Base-by-base conservation (phyloP, 257 asterid species). In the Sherardia arvensis region DNA sequence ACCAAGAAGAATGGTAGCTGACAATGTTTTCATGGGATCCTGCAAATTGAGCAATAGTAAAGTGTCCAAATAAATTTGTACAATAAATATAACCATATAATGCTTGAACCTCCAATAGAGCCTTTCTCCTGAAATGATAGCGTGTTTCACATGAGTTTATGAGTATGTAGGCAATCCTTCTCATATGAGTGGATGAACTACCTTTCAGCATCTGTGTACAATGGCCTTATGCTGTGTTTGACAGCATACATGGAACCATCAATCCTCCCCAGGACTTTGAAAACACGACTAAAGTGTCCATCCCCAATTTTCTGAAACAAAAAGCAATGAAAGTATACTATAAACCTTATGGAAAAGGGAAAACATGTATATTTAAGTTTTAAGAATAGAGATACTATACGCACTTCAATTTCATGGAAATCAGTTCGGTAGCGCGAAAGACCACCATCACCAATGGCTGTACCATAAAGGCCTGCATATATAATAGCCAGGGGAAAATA, bases 61-160 rank as follows among this genome's bases (percentile, higher is more conserved):
- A 38, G 61, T 49, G 66, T 27, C 26, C 48, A 26, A 20, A 27
- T 5, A 33, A 38, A 43, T 36, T 60, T 5, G 30, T 40, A 20
- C 20, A 20, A 9, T 32, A 53, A 47, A 65, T 26, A 14, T 47
- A 38, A 61, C 71, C 20, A 60, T 25, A 40, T 18, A 92, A 69
- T 62, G 97, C 87, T 79, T 92, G 98, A 78, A 92, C 98, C 80
- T 92, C 98, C 96, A 86, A 88, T 80, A 89, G 80, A 73, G 99
- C 98, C 77, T 83, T 86, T 67, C 90, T 76, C 85, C 98, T 92
- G 86, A 55, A 53, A 53, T 43, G 68, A 54, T 29, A n/a, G n/a
- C 62, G 51, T 63, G 49, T 59, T 56, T 53, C 55, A 65, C 17
- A n/a, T 30, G 14, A 38, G 26, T 53, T 32, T 54, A 11, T 45